Evolutionary conservation across 2,329 filamentous ascomycete species (phyloP), one percentile per base, ranked within the genome.

Genomic region (Ascochyta fabae): DNA sequence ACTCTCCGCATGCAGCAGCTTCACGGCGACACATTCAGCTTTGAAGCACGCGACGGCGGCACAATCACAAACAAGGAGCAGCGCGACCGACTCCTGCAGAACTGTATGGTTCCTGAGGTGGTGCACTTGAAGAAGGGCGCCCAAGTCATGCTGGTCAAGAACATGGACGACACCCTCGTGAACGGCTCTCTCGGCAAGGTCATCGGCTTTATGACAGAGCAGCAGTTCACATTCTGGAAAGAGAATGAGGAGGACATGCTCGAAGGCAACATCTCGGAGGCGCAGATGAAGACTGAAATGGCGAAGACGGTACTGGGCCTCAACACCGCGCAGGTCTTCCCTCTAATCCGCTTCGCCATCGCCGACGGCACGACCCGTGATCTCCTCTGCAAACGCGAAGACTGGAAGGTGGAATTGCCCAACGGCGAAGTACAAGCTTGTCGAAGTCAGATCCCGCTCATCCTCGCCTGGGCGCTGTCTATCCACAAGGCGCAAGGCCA

Each of bases 91-190:
- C 77, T 98, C 0, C 80, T 99, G 6, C 77, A 84, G 6, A 96
- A 94, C 70, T 96, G 96, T 86, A 97, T 99, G 90, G 93, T 95
- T 0, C 93, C 95, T 0, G 88, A 89, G 65, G 71, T 77, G 0
- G 85, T 99, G 19, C 86, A 90, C 31, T 78, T 99, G 27, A 98
- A 97, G 75, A 88, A 95, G 60, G 91, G 92, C 9, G 91, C 95
- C 0, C 96, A 99, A 72, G 96, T 99, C 40, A 99, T 99, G 95
- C 81, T 99, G n/a, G 97, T 99, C 81, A 99, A 99, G 76, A 99
- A 99, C 67, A 88, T 98, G 78, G 95, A 99, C 70, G 92, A 96
- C 35, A 88, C 86, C 0, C 83, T 99, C 0, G 95, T 98, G 64
- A 99, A 99, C 70, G 95, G 95, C 4, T 96, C 94, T 0, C 82